Evolutionary conservation across 805 yeast genomes (phyloP), one percentile per base, ranked within the genome.

Genomic region (Teunomyces barrocoloradensis): DNA sequence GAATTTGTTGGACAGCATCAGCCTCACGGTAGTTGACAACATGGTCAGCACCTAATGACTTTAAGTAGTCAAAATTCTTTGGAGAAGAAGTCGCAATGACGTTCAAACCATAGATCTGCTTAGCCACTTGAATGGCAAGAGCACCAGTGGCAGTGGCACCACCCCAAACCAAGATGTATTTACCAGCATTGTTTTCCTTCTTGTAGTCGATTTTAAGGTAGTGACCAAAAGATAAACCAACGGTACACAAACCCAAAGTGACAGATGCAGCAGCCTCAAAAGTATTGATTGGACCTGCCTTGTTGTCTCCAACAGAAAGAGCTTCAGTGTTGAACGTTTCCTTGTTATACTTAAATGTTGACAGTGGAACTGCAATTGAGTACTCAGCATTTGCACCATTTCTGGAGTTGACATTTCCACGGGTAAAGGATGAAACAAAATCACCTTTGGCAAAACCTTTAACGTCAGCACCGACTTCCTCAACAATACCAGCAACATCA

Each of bases 181-280:
- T 54, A 20, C 38, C 47, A 6, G 46, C 25, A 42, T 61, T 57
- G 4, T 38, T 32, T 2, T 44, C 36, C 44, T 56, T 50, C 41
- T 56, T 45, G 27, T 32, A 32, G 45, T 15, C 43, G 27, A 68
- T 44, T n/a, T 64, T 63, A 29, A 80, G 57, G 37, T 64, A 60
- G 53, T 65, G 63, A 46, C 55, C 54, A 42, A 69, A 71, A 15
- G 73, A 65, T 46, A 59, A 56, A 27, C 75, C 80, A 13, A 78
- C 71, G 3, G 88, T 84, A 42, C 64, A 67, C 42, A 78, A 57
- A n/a, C 82, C 75, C 43, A 81, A 67, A 27, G 85, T 78, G 29
- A 82, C 57, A 9, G 85, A 66, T 2, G 86, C 83, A n/a, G 89
- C 89, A 51, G 76, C 86, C 67, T 84, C 89, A 55, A 72, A 82